Evolutionary conservation across 164 flowering plant species (phyloP).

Genomic region (Sedum album): DNA sequence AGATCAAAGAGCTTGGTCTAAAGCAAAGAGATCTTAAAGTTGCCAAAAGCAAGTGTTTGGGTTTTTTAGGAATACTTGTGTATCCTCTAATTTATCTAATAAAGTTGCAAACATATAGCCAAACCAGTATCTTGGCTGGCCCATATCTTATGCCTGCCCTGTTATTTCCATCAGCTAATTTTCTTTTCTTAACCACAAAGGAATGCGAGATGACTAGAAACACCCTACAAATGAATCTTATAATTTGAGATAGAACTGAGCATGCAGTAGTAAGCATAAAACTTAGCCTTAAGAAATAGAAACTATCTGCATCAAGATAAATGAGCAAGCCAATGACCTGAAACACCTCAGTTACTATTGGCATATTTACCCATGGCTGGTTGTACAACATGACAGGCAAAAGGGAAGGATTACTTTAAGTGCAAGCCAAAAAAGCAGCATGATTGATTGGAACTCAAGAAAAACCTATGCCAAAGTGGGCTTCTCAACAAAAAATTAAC

Average conservation of each 20-base stretch:
- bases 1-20: slow-evolving; percentile 49
- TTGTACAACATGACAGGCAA: not conserved
- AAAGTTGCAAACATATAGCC: slow-evolving; percentile 20
- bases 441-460: slow-evolving; percentile 36
- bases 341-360: not conserved
- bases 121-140: slow-evolving; percentile 18
- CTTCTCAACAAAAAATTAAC: slow-evolving; percentile 39
- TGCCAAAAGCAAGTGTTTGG: slow-evolving; percentile 60
- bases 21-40: slow-evolving; percentile 42
- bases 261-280: not conserved
- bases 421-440: slow-evolving; percentile 25
- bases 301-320: not conserved
- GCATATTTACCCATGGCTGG: not conserved
- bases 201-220: slow-evolving; percentile 21
- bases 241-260: not conserved
- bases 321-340: not conserved
- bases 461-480: slow-evolving; percentile 36
- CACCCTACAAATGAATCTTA: slow-evolving; percentile 8
- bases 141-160: slow-evolving; percentile 24
- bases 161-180: slow-evolving; percentile 11
- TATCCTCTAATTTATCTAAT: slow-evolving; percentile 16
- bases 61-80: slow-evolving; percentile 24
- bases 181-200: slow-evolving; percentile 28
- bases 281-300: not conserved
- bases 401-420: not conserved